These are phyloP conservation scores for Macrolepiota fuliginosa DNA, from an alignment of 768 basidiomycete species.

Conservation along the genomic window DNA sequence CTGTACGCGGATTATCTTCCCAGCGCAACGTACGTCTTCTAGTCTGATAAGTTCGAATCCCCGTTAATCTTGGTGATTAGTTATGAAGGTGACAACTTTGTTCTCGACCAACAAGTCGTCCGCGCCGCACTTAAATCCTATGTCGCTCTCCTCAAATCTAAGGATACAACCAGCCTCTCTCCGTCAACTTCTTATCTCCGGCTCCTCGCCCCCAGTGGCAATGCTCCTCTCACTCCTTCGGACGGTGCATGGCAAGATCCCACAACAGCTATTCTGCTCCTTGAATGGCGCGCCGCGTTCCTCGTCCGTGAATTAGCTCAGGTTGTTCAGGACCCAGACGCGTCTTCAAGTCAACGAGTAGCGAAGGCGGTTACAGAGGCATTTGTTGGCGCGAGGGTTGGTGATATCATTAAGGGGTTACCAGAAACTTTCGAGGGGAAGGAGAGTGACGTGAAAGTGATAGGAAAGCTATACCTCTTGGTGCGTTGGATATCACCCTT, in stretches of 20 bases:
- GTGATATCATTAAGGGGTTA: slow-evolving; percentile 41
- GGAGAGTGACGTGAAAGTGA: slow-evolving; percentile 22
- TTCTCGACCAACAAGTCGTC: slow-evolving; percentile 72
- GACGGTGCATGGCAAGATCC: slow-evolving; percentile 33
- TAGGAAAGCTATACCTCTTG: slow-evolving; percentile 40
- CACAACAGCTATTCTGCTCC: slow-evolving; percentile 38
- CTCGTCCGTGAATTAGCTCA: slow-evolving; percentile 47
- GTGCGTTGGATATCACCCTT: slow-evolving; percentile 27
- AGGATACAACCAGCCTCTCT: slow-evolving; percentile 32
- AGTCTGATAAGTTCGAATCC: neutral
- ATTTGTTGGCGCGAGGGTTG: slow-evolving; percentile 58
- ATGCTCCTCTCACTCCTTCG: slow-evolving; percentile 18
- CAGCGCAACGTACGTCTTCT: slow-evolving; percentile 50
- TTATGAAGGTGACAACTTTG: slow-evolving; percentile 79
- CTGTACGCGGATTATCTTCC: slow-evolving; percentile 67
- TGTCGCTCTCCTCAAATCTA: slow-evolving; percentile 29
- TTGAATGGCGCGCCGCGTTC: slow-evolving; percentile 67
- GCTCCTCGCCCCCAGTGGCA: slow-evolving; percentile 31
- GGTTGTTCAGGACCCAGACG: slow-evolving; percentile 41
- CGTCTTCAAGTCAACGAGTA: slow-evolving; percentile 54
- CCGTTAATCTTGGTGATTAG: slow-evolving; percentile 25
- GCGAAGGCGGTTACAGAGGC: slow-evolving; percentile 67
- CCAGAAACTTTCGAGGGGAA: slow-evolving; percentile 16
- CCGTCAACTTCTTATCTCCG: slow-evolving; percentile 58
- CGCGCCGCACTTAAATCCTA: slow-evolving; percentile 67